Conservation (phyloP, 768 basidiomycete genomes). For the Kwoniella bestiolae region DNA sequence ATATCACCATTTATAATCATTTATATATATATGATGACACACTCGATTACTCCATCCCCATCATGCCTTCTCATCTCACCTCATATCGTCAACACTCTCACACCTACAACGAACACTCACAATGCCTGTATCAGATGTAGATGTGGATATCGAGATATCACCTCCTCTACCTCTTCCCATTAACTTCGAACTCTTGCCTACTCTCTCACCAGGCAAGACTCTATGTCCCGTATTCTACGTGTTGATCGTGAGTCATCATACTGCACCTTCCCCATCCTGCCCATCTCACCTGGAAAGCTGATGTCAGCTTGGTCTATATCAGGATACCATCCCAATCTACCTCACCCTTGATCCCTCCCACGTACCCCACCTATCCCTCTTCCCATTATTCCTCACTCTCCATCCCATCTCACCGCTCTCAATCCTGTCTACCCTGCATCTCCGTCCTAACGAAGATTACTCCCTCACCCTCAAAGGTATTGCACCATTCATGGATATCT, state of each 20-base stretch:
- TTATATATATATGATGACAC: no score
- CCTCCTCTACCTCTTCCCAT: conserved; percentile 22
- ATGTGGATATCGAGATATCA: background rate
- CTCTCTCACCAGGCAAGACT: conserved; percentile 11
- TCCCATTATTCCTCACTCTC: conserved; percentile 35
- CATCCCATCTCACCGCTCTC: conserved; percentile 25
- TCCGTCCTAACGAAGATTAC: conserved; percentile 4
- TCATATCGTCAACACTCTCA: background rate
- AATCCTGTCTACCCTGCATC: conserved; percentile 20
- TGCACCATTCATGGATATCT: conserved; percentile 40
- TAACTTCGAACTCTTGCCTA: conserved; percentile 19
- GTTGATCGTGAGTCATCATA: conserved; percentile 17
- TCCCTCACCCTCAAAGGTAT: conserved; percentile 29
- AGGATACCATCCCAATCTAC: conserved; percentile 41
- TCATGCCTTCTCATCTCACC: background rate
- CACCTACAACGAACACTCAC: no score
- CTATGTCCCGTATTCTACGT: conserved; percentile 21
- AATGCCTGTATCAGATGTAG: background rate
- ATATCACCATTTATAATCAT: no score
- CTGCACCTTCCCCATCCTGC: background rate
- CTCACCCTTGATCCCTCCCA: conserved; percentile 34
- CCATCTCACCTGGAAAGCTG: background rate
- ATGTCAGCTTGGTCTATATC: background rate
- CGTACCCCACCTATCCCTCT: conserved; percentile 34
- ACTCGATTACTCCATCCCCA: background rate